Evolutionary conservation across 1,284 basidiomycete genomes (phyloP), one percentile per base, ranked within the genome.

Genomic region (Ganoderma sinense): DNA sequence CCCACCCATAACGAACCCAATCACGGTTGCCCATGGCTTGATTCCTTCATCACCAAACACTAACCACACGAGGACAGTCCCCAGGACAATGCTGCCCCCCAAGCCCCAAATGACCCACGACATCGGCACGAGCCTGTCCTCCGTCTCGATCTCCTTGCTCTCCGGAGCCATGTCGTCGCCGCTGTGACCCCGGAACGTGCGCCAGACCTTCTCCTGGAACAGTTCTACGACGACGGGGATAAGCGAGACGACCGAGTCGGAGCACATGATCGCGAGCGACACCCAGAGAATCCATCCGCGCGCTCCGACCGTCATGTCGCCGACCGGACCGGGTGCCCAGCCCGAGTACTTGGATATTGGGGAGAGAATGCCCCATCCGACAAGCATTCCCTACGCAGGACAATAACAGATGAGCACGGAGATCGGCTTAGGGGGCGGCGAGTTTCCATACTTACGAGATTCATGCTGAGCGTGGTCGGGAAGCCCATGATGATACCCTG

Each of bases 401-500:
- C 36, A 11, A 3, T 14, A n/a, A 39, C 29, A 7, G 23, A 41
- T 61, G 16, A 43, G 40, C 23, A 5, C 33, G 0, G 29, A 76
- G 51, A 62, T 60, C 36, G 53, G 48, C 8, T 41, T 43, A 62
- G 43, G 4, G 18, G 33, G 43, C 8, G 10, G 18, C 1, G 5
- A 26, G 23, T n/a, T 31, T 18, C 41, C 40, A 41, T 45, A 31
- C 85, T 76, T 76, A 94, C 93, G 65, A 96, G 80, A 75, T 94
- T 97, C 97, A 99, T 98, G 78, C 94, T 95, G 36, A 97, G 78
- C 0, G 96, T 97, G 0, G 96, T 98, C 0, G 96, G 94, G 74
- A 97, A 93, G 4, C 97, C 97, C 97, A 99, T 99, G 78, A 99
- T 99, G 73, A 99, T 97, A 5, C 97, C 95, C 87, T 97, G 95